phyloP scores from a whole-genome alignment of 768 basidiomycete species.

The Favolaschia claudopus region DNA sequence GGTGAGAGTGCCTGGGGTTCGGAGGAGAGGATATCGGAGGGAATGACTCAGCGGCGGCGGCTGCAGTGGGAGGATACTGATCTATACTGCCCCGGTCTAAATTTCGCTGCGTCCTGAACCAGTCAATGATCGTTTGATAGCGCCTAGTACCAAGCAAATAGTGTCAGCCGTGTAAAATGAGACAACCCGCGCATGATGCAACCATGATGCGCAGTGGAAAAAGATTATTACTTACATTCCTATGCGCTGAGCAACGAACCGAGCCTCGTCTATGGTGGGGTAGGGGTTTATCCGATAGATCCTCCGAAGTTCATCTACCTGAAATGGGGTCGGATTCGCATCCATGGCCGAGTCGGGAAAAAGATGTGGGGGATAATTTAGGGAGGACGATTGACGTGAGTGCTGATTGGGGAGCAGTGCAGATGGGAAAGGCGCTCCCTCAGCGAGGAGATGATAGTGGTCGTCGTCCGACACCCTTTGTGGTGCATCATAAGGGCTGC shows the following conservation, averaged over 20 bases:
- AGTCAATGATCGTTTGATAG: slow-evolving; percentile 81
- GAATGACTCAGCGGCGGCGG: slow-evolving; percentile 34
- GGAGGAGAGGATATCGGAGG: slow-evolving; percentile 35
- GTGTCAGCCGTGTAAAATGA: slow-evolving; percentile 34
- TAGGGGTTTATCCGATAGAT: slow-evolving; percentile 71
- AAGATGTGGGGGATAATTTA: slow-evolving; percentile 1
- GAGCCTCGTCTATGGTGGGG: slow-evolving; percentile 72
- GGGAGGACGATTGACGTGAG: slow-evolving; percentile 12
- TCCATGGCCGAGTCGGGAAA: neutral
- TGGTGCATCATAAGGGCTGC: slow-evolving; percentile 21
- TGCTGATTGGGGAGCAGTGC: slow-evolving; percentile 23
- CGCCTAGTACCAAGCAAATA: slow-evolving; percentile 58
- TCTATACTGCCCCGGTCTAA: slow-evolving; percentile 76
- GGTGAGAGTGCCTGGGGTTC: slow-evolving; percentile 41
- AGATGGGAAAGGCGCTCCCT: slow-evolving; percentile 3
- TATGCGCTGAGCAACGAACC: slow-evolving; percentile 69
- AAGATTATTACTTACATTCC: slow-evolving; percentile 69
- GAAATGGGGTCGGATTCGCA: slow-evolving; percentile 49
- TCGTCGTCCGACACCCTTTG: slow-evolving; percentile 38
- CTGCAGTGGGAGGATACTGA: slow-evolving; percentile 54
- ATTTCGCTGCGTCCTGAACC: slow-evolving; percentile 89
- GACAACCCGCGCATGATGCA: slow-evolving; percentile 15
- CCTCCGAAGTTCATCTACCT: slow-evolving; percentile 73
- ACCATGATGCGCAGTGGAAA: slow-evolving; percentile 27
- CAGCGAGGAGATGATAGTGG: slow-evolving; percentile 15